phyloP scores from a whole-genome alignment of 2,329 filamentous ascomycete species.

The Botryotinia convoluta region DNA sequence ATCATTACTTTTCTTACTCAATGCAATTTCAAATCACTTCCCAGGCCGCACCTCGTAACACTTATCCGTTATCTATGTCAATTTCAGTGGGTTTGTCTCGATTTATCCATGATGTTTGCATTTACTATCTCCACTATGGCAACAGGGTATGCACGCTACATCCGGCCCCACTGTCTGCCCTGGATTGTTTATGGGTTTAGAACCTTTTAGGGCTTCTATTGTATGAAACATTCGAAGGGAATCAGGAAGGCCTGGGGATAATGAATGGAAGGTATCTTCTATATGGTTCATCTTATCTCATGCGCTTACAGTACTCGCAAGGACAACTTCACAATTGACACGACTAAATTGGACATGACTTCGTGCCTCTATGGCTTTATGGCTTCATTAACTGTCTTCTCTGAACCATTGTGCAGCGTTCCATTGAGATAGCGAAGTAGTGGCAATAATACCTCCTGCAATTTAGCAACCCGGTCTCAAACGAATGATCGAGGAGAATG shows the following conservation, averaged over 20 bases:
- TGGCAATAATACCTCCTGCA: not conserved
- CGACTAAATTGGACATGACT: not conserved
- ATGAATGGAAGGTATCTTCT: not conserved
- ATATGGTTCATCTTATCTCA: not conserved
- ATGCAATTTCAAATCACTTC: not conserved
- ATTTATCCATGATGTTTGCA: not conserved
- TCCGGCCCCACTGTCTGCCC: not conserved
- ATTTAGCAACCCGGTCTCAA: not conserved
- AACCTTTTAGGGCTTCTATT: constrained; percentile 9
- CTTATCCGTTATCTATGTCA: constrained; percentile 5
- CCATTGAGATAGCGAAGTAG: not conserved
- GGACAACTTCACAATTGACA: not conserved
- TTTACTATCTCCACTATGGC: not conserved
- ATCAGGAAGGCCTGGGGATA: not conserved
- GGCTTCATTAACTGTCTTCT: not conserved
- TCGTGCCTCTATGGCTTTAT: not conserved
- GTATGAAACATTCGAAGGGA: not conserved
- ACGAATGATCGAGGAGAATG: not conserved
- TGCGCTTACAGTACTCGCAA: not conserved
- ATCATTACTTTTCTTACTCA: constrained; percentile 1
- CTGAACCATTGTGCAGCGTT: not conserved
- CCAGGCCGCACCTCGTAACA: not conserved
- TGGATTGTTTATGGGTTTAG: constrained; percentile 3
- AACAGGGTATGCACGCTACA: not conserved
- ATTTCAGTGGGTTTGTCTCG: not conserved